Evolutionary conservation across 78 protist genomes (phyloP), one percentile per base, ranked within the genome.

Genomic region (Chrysochromulina parva): DNA sequence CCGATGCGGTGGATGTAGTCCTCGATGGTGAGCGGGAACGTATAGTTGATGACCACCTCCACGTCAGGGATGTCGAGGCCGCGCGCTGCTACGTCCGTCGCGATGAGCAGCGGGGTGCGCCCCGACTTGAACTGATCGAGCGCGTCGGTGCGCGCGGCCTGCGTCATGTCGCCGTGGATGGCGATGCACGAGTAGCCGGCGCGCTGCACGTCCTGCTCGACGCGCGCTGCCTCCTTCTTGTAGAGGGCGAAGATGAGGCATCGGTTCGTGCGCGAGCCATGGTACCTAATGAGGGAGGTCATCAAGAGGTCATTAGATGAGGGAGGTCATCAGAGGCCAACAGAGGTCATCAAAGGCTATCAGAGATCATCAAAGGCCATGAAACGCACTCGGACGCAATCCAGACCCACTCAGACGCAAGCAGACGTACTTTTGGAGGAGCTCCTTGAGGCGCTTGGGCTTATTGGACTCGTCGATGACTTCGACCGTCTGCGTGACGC

Each of bases 1-100:
- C 93, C 99, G 92, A 99, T 99, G 89, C 99, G 98, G 94, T 99
- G 99, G 48, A 97, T 97, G 80, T 98, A 99, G 20, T 94, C 96
- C 78, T 98, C 98, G 71, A 97, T 92, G 60, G 94, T 89, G 17
- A 54, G 24, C 80, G 99, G 99, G 93, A 98, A 73, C 94, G 97
- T 98, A 92, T 92, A 98, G 96, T 98, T 98, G 92, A 99, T 98
- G 20, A 99, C 99, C 85, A 93, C 93, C 10, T 76, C 90, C 22
- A 97, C 94, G 58, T 73, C 78, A 11, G 90, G 91, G 9, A 96
- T 90, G 91, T 97, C 98, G 4, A 97, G 52, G 2, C 98, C 98
- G 1, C 98, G 93, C 54, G 96, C 98, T 4, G 98, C 98, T 1
- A 96, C 98, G 84, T 97, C 98, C 3, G 98, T 96, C 47, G 98